These are phyloP conservation scores for Backusella australiensis DNA, from an alignment of 192 early-diverging fungal species.

Conservation along the genomic window DNA sequence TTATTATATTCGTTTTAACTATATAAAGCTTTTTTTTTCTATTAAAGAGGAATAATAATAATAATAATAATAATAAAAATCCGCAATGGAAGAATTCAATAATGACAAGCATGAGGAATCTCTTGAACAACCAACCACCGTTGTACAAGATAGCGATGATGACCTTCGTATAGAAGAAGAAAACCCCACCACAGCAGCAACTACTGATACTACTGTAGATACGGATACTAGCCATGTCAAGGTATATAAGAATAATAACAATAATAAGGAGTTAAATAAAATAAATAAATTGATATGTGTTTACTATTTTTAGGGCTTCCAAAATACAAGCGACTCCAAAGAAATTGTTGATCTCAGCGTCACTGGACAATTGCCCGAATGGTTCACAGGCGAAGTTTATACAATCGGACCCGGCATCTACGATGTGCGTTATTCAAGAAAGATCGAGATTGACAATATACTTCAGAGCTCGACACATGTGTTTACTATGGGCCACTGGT, in stretches of 20 bases:
- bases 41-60: neutral
- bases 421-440: constrained; percentile 65
- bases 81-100: neutral
- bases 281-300: neutral
- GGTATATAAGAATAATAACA: neutral
- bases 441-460: constrained; percentile 54
- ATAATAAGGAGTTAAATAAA: neutral
- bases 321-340: constrained; percentile 17
- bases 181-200: neutral
- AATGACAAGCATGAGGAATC: neutral
- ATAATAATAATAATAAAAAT: neutral
- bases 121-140: neutral
- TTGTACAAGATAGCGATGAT: neutral
- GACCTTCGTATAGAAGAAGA: neutral
- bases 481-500: constrained; percentile 71
- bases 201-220: neutral
- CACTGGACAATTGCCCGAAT: constrained; percentile 60
- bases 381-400: constrained; percentile 65
- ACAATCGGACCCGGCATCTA: constrained; percentile 66
- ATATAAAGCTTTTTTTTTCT: neutral
- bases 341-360: constrained; percentile 43
- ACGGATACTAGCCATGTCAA: neutral
- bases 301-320: constrained; percentile 26
- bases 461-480: constrained; percentile 64
- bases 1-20: neutral